Evolutionary conservation across 116 monocot species (phyloP).

Genomic region (Dioscorea cayenensis): DNA sequence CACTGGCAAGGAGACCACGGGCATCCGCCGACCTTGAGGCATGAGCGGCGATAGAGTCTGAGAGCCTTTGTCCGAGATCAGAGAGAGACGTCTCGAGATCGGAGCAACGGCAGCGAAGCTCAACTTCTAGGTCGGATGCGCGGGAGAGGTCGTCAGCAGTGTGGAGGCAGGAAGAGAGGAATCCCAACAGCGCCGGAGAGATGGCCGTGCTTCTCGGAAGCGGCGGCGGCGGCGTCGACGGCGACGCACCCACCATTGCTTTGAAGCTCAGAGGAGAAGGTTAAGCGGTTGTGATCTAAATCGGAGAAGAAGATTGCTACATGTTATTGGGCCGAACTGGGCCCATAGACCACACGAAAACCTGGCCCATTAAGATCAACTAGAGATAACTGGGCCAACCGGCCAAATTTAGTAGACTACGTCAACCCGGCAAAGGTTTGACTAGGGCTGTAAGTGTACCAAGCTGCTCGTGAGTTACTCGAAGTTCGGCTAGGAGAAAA

Average conservation of each 20-base stretch:
- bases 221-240: not conserved
- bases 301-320: too few relatives aligned
- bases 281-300: too few relatives aligned
- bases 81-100: slow-evolving; percentile 21
- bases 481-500: too few relatives aligned
- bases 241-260: not conserved
- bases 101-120: slow-evolving; percentile 18
- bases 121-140: slow-evolving; percentile 14
- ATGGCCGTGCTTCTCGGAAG: slow-evolving; percentile 8
- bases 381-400: too few relatives aligned
- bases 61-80: slow-evolving; percentile 31
- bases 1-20: slow-evolving; percentile 18
- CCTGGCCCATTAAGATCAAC: too few relatives aligned
- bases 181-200: slow-evolving; percentile 4
- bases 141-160: slow-evolving; percentile 7
- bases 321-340: too few relatives aligned
- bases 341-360: too few relatives aligned
- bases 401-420: too few relatives aligned
- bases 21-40: slow-evolving; percentile 30
- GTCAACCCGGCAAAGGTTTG: too few relatives aligned
- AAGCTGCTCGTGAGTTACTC: too few relatives aligned
- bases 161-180: slow-evolving; percentile 14
- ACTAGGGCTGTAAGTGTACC: too few relatives aligned
- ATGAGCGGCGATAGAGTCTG: slow-evolving; percentile 32
- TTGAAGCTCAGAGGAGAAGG: not conserved